phyloP scores from a whole-genome alignment of 2,329 filamentous ascomycete species.

The Claviceps sp. region DNA sequence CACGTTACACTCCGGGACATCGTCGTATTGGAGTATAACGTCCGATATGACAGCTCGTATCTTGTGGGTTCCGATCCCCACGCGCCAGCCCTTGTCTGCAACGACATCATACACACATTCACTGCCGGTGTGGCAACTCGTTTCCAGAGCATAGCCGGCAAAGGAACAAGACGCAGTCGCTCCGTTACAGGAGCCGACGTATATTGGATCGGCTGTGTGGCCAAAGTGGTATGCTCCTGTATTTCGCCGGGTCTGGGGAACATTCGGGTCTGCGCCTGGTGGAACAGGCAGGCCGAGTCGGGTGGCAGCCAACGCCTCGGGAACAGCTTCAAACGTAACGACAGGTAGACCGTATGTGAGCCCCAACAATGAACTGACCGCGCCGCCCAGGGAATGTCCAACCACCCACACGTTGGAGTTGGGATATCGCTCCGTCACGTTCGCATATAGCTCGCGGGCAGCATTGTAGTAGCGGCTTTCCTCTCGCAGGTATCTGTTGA shows the following conservation, averaged over 20 bases:
- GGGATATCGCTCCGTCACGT: slow-evolving; percentile 82
- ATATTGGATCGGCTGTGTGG: slow-evolving; percentile 90
- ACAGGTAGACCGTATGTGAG: slow-evolving; percentile 81
- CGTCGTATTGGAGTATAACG: slow-evolving; percentile 71
- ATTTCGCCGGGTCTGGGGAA: slow-evolving; percentile 55
- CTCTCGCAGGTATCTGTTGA: slow-evolving; percentile 57
- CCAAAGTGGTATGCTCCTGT: slow-evolving; percentile 85
- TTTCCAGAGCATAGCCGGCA: slow-evolving; percentile 86
- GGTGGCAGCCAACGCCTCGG: slow-evolving; percentile 74
- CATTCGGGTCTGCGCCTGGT: slow-evolving; percentile 58
- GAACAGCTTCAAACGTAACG: slow-evolving; percentile 88
- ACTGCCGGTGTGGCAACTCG: slow-evolving; percentile 76
- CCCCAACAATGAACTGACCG: slow-evolving; percentile 76
- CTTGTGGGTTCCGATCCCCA: slow-evolving; percentile 81
- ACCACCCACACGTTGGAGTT: slow-evolving; percentile 75
- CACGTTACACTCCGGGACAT: slow-evolving; percentile 60
- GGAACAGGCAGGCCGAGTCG: slow-evolving; percentile 77
- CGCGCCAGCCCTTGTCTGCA: slow-evolving; percentile 79
- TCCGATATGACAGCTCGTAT: slow-evolving; percentile 81
- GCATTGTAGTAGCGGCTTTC: slow-evolving; percentile 90
- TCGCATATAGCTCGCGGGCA: slow-evolving; percentile 78
- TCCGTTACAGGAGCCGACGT: slow-evolving; percentile 84
- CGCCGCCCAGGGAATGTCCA: slow-evolving; percentile 84
- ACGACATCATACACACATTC: slow-evolving; percentile 92
- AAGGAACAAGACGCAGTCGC: slow-evolving; percentile 81